Evolutionary conservation across 176 grass and related monocot species (phyloP).

Genomic region (Ampelocalamus luodianensis): DNA sequence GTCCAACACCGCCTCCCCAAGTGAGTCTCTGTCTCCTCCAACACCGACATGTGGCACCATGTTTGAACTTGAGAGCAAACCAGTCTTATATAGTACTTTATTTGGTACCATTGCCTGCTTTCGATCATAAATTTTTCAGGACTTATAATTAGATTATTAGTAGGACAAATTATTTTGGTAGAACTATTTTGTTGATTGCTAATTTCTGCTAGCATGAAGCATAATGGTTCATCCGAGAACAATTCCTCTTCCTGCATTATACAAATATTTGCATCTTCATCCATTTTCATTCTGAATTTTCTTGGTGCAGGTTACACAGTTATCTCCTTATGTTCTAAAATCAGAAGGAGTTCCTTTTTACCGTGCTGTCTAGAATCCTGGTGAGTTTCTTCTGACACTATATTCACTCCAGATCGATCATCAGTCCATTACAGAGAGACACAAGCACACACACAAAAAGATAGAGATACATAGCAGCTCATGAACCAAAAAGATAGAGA

Average conservation of each 20-base stretch:
- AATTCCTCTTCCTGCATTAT: neutral
- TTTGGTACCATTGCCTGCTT: slow-evolving; percentile 28
- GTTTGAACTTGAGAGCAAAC: too few species aligned
- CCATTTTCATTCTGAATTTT: slow-evolving; percentile 27
- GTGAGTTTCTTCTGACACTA: slow-evolving; percentile 90
- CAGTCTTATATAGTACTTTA: slow-evolving; percentile 7
- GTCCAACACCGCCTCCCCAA: too few species aligned
- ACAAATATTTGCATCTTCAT: slow-evolving; percentile 33
- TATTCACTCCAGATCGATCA: too few species aligned
- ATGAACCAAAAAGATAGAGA: too few species aligned
- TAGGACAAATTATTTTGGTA: slow-evolving; percentile 21
- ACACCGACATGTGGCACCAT: too few species aligned
- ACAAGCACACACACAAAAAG: too few species aligned
- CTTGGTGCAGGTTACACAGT: slow-evolving; percentile 81
- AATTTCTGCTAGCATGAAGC: neutral
- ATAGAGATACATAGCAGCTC: too few species aligned
- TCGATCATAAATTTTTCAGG: slow-evolving; percentile 18
- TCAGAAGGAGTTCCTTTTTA: slow-evolving; percentile 88
- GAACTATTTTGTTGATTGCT: neutral
- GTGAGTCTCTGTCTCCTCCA: too few species aligned
- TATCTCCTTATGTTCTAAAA: slow-evolving; percentile 91
- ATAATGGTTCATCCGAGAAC: slow-evolving; percentile 15
- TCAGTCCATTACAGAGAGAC: too few species aligned
- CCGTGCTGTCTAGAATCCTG: slow-evolving; percentile 72
- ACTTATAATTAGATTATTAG: slow-evolving; percentile 24